These are phyloP conservation scores for Glebionis coronaria DNA, from an alignment of 129 eudicot genomes.

Conservation along the genomic window DNA sequence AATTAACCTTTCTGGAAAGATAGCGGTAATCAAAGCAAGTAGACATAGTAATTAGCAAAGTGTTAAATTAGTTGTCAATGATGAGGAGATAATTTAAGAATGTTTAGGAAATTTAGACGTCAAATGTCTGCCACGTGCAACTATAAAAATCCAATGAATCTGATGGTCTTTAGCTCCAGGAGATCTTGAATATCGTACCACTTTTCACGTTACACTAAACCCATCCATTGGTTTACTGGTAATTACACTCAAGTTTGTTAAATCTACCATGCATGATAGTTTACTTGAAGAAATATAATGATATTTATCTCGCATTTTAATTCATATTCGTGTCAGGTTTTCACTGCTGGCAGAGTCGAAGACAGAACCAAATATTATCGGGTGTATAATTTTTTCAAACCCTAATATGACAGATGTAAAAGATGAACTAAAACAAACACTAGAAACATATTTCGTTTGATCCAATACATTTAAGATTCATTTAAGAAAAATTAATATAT, in stretches of 20 bases:
- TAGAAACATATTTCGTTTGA: too few species aligned
- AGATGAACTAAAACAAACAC: too few species aligned
- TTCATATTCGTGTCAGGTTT: too few species aligned
- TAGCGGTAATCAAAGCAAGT: neutral
- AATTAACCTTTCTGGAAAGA: neutral
- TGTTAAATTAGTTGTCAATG: neutral
- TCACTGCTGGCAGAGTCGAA: too few species aligned
- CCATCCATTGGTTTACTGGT: neutral
- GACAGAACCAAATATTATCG: too few species aligned
- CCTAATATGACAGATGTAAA: too few species aligned
- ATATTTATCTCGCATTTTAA: too few species aligned
- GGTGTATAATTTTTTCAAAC: too few species aligned
- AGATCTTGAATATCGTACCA: neutral
- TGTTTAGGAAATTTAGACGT: neutral
- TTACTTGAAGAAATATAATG: neutral
- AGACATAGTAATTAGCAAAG: neutral
- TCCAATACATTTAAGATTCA: too few species aligned
- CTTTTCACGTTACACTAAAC: neutral
- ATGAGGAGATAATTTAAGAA: neutral
- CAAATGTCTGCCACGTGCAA: neutral
- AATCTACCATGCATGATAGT: too few species aligned
- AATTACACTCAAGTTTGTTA: neutral
- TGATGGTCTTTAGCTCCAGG: constrained; percentile 8
- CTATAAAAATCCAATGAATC: neutral
- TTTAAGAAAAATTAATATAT: too few species aligned